Evolutionary conservation across 2,329 filamentous ascomycete genomes (phyloP), one percentile per base, ranked within the genome.

Genomic region (Phoma sp.): DNA sequence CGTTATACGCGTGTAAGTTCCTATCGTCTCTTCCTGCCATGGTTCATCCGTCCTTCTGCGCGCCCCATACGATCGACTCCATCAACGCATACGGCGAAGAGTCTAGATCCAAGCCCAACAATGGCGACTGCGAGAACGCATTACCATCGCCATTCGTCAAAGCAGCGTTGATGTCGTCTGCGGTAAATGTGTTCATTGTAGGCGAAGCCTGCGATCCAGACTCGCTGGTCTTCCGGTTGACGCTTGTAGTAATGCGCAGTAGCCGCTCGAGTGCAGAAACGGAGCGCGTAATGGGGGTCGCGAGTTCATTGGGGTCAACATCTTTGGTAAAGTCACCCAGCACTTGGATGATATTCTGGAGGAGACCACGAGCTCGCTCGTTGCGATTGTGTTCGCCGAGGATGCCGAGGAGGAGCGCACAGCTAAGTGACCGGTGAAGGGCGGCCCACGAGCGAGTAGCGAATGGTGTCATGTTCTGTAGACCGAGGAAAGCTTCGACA

Each of bases 401-500:
- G 37, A 79, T 78, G 29, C 76, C 77, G 15, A 79, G 75, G 4
- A 79, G 69, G 2, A 79, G 69, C 44, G 74, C 80, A 49, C 66
- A 82, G 64, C 70, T 80, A 60, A 77, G 71, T 57, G 74, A 78
- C 57, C 70, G 80, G 63, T 72, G 78, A 48, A 75, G 76, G 43
- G 73, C 78, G 45, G 70, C 76, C 77, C 77, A 79, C 6, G 75
- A 78, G 25, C 77, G 76, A 12, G 72, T 75, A 0, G 77, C 76
- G 44, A 78, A 78, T 8, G 67, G 77, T 32, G 75, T 80, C 74
- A 81, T 79, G 65, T 81, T 81, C 57, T 81, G 79, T 52, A 88
- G 74, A 46, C 86, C 85, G 2, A 87, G 79, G 67, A 86, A 88
- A 0, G 84, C 83, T 63, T 86, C 83, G 10, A 87, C 83, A 0